A percentile compares a stretch with the other conserved stretches of the same genome.
phyloP scores from a whole-genome alignment of 2,329 filamentous ascomycete genomes.

The Nectriaceae sp. region DNA sequence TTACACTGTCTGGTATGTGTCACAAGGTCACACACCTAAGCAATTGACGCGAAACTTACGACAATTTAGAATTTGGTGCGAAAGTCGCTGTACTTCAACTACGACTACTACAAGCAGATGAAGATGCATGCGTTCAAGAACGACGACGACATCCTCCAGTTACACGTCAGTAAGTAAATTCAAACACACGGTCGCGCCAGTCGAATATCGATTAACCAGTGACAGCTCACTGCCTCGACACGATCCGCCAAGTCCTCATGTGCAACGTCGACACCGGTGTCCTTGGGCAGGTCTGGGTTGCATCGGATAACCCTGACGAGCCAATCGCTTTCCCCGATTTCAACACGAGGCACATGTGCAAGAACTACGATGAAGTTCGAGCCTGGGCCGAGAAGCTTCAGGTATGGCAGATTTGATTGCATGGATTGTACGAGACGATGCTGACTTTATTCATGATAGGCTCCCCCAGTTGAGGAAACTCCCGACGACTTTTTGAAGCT shows the following conservation, averaged over 20 bases:
- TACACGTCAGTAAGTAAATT: constrained; percentile 55
- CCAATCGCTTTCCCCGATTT: constrained; percentile 61
- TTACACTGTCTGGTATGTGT: constrained; percentile 56
- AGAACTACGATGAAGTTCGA: constrained; percentile 55
- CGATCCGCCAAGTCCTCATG: constrained; percentile 63
- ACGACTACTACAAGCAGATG: constrained; percentile 54
- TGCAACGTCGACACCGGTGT: constrained; percentile 62
- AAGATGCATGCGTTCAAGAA: constrained; percentile 57
- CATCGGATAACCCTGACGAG: constrained; percentile 34
- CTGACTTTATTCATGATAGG: constrained; percentile 13
- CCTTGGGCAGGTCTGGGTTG: constrained; percentile 63
- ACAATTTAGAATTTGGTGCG: constrained; percentile 54
- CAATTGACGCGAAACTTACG: fast-evolving
- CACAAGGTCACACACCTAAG: not conserved
- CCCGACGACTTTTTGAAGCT: constrained; percentile 18
- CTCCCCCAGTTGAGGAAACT: constrained; percentile 16
- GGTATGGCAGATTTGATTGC: constrained; percentile 25
- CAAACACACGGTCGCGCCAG: not conserved
- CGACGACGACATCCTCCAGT: constrained; percentile 52
- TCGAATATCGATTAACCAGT: not conserved
- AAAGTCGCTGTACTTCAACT: constrained; percentile 60
- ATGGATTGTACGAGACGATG: not conserved
- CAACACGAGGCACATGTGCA: constrained; percentile 60
- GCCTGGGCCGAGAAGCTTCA: constrained; percentile 57
- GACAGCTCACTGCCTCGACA: constrained; percentile 58